Evolutionary conservation across 257 asterid genomes (phyloP).

Genomic region (Solanum acaule): DNA sequence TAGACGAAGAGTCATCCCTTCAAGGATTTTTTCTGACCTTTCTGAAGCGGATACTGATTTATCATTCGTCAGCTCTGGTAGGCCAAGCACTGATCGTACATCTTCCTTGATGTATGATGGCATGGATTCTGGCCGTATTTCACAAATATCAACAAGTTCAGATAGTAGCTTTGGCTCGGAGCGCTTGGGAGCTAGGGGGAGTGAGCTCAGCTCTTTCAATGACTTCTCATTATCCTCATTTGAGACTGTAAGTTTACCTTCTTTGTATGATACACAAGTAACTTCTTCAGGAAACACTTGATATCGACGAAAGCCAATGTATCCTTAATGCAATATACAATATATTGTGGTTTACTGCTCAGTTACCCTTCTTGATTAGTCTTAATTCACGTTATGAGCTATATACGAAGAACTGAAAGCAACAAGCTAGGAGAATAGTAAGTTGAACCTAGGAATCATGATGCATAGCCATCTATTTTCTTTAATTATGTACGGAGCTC

Average conservation of each 20-base stretch:
- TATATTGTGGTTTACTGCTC: not conserved
- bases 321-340: not conserved
- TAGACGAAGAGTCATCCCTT: conserved; percentile 32
- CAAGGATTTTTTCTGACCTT: conserved; percentile 35
- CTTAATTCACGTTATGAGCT: not conserved
- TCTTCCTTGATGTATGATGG: conserved; percentile 29
- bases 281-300: not conserved
- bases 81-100: conserved; percentile 47
- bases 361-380: not conserved
- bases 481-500: not conserved
- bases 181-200: conserved; percentile 30
- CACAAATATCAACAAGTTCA: conserved; percentile 54
- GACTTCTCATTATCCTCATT: conserved; percentile 48
- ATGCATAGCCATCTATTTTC: not conserved
- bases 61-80: conserved; percentile 57
- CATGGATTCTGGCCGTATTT: conserved; percentile 24
- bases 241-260: conserved; percentile 43
- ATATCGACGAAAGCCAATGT: not conserved
- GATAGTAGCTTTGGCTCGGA: conserved; percentile 56
- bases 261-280: not conserved
- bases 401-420: not conserved
- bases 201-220: conserved; percentile 29
- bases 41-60: conserved; percentile 49
- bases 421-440: not conserved
- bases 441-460: not conserved